Conservation (phyloP, 805 yeast genomes). For the Brettanomyces naardenensis region DNA sequence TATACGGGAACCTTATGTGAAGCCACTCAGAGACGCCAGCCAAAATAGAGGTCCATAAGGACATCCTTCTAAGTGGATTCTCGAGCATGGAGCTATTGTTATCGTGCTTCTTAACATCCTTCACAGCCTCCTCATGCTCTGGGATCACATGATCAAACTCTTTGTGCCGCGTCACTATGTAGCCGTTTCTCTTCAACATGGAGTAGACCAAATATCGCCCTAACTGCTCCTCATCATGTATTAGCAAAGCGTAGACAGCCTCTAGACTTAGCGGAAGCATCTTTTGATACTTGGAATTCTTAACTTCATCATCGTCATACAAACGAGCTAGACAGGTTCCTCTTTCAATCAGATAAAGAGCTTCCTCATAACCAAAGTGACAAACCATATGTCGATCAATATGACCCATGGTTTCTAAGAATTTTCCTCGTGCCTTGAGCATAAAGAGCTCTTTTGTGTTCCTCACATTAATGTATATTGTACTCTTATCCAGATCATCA, state of each 20-base stretch:
- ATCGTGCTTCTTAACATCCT: neutral
- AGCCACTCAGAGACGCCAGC: slow-evolving; percentile 3
- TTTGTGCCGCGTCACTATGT: slow-evolving; percentile 39
- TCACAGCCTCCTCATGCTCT: slow-evolving; percentile 1
- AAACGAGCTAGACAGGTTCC: slow-evolving; percentile 42
- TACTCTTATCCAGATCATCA: slow-evolving; percentile 19
- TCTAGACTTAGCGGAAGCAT: slow-evolving; percentile 47
- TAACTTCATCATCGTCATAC: slow-evolving; percentile 13
- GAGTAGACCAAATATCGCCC: slow-evolving; percentile 64
- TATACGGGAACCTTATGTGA: slow-evolving; percentile 8
- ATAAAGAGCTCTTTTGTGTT: slow-evolving; percentile 21
- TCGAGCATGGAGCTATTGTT: neutral
- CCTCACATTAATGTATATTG: slow-evolving; percentile 15
- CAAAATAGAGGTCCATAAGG: slow-evolving; percentile 8
- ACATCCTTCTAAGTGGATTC: neutral
- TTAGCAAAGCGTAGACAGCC: slow-evolving; percentile 49
- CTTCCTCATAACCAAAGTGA: slow-evolving; percentile 56
- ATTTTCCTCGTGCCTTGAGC: slow-evolving; percentile 57
- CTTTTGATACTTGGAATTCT: slow-evolving; percentile 21
- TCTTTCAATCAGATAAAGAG: slow-evolving; percentile 71
- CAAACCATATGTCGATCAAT: slow-evolving; percentile 39
- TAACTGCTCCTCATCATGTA: slow-evolving; percentile 28
- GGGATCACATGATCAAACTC: slow-evolving; percentile 6
- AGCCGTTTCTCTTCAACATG: slow-evolving; percentile 71
- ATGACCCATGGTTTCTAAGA: slow-evolving; percentile 64